Conservation (phyloP, 805 yeast species). For the Komagataella pastoris region DNA sequence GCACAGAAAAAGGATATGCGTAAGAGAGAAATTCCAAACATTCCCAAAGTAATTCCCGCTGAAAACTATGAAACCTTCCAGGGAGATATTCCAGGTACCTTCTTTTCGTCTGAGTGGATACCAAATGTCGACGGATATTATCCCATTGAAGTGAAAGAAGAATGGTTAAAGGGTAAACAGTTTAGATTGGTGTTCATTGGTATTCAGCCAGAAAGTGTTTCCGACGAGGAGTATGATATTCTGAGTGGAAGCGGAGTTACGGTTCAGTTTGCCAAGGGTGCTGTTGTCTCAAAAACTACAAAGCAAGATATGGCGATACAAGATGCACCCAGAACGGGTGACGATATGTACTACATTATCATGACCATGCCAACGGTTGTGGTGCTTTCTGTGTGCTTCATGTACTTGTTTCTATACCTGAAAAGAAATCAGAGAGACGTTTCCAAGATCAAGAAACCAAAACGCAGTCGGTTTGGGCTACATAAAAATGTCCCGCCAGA, state of each 20-base stretch:
- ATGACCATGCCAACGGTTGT: slow-evolving; percentile 60
- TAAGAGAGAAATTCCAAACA: slow-evolving; percentile 19
- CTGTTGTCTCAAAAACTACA: slow-evolving; percentile 35
- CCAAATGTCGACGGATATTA: slow-evolving; percentile 43
- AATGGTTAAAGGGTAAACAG: slow-evolving; percentile 48
- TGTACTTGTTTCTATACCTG: slow-evolving; percentile 49
- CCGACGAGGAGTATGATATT: slow-evolving; percentile 5
- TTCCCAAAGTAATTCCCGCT: not conserved
- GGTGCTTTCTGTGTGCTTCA: slow-evolving; percentile 39
- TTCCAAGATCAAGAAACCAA: slow-evolving; percentile 25
- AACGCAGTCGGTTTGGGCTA: slow-evolving; percentile 17
- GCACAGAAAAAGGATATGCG: slow-evolving; percentile 42
- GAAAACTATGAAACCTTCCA: slow-evolving; percentile 7
- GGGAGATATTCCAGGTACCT: slow-evolving; percentile 24
- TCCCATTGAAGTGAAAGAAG: slow-evolving; percentile 46
- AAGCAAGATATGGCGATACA: slow-evolving; percentile 14
- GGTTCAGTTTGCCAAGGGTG: slow-evolving; percentile 34
- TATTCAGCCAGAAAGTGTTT: slow-evolving; percentile 37
- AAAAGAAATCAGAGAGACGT: slow-evolving; percentile 46
- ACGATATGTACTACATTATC: slow-evolving; percentile 40
- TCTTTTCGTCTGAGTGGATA: slow-evolving; percentile 66
- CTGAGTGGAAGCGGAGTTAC: slow-evolving; percentile 13
- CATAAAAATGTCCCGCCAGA: not conserved
- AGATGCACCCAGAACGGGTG: slow-evolving; percentile 27
- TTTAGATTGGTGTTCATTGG: slow-evolving; percentile 47